Percentiles rank a stretch among this genome's conserved stretches.
Conservation (phyloP, 176 grass and related monocot species). For the Musa beccarii region DNA sequence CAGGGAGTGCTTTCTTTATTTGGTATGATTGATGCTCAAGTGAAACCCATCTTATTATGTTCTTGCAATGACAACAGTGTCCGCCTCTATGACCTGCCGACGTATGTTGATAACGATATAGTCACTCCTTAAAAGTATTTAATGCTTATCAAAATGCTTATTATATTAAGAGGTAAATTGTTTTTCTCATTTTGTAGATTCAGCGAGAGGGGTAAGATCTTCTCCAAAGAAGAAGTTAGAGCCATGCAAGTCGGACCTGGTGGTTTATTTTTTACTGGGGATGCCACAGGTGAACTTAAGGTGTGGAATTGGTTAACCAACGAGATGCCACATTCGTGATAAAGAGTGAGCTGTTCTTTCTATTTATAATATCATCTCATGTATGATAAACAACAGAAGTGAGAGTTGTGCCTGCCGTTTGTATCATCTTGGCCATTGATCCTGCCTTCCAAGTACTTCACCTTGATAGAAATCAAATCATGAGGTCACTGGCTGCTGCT, state of each 20-base stretch:
- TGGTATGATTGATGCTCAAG: slow-evolving; percentile 76
- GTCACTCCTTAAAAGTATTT: background rate
- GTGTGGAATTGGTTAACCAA: slow-evolving; percentile 66
- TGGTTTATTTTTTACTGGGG: slow-evolving; percentile 95
- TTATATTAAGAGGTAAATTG: background rate
- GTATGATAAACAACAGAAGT: background rate
- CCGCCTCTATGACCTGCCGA: slow-evolving; percentile 78
- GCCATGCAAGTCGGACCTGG: slow-evolving; percentile 60
- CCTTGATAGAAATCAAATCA: background rate
- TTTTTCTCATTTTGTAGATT: slow-evolving; percentile 34
- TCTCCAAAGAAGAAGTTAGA: slow-evolving; percentile 73
- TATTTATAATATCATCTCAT: background rate
- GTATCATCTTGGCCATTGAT: background rate
- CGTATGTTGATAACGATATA: slow-evolving; percentile 39
- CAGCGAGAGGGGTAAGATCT: slow-evolving; percentile 75
- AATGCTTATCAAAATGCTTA: background rate
- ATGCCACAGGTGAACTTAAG: slow-evolving; percentile 85
- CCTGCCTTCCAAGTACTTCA: background rate
- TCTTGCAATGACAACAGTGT: slow-evolving; percentile 78
- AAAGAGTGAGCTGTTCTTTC: background rate
- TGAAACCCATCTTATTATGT: slow-evolving; percentile 82
- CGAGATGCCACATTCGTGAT: background rate
- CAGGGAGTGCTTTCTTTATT: slow-evolving; percentile 73
- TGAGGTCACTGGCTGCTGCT: background rate
- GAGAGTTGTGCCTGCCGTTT: background rate